Base-by-base conservation (phyloP, 164 flowering plant genomes). In the Vitis riparia region DNA sequence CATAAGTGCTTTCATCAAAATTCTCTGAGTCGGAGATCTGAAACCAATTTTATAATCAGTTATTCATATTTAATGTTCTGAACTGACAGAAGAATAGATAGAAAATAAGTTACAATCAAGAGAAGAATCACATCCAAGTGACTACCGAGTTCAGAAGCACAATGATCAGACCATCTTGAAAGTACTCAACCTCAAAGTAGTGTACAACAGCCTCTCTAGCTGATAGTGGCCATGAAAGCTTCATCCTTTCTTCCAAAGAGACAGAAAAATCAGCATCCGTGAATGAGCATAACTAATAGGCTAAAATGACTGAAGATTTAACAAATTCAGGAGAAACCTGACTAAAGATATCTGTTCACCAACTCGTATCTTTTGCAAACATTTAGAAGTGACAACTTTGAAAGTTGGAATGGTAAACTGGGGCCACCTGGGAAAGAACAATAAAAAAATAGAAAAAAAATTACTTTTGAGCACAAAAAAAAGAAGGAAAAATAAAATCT, bases 161-260 rank as follows among this genome's bases (percentile, higher is more conserved):
- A 60, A 95, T 79, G 23, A 91, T 37, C 47, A 95, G 85, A 72
- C 73, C 97, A 55, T 89, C 93, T 75, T 90, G 81, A 62, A 90
- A 75, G 85, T 82, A 90, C 53, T 95, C 98, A 19, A 95, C 77
- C 71, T 72, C 80, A 76, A 83, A 89, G 70, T 74, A 93, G 79
- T 91, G 97, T 75, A 89, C 49, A 53, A 95, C 32, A 59, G 84
- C 94, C 82, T 95, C 98, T 72, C 98, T 81, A 67, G 81, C 68
- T 66, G 99, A 87, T 67, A 95, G 68, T 37, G 99, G 99, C 99
- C 99, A 95, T 10, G 98, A 72, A 76, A 90, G 76, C 91, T 92
- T 93, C 90, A 88, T 59, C 91, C 99, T 95, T 90, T 82, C 99
- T 89, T 93, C 83, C 99, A 80, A 78, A 76, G 71, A 83, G 71